Conservation (phyloP, 129 eudicot species). For the Ambrosia trifida region DNA sequence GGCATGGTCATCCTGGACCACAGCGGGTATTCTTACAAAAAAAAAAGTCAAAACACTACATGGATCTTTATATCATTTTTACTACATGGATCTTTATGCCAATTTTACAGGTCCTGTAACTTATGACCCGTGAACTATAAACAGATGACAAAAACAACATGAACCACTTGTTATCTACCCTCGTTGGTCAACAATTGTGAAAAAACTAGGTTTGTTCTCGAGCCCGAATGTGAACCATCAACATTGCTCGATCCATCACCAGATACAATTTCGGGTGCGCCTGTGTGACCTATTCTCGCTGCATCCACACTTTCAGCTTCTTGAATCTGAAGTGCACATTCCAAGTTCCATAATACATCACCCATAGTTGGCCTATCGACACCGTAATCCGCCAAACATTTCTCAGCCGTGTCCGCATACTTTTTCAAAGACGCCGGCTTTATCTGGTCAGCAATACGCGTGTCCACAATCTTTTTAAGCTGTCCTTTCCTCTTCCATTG, state of each 20-base stretch:
- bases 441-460: conserved; percentile 46
- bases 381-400: conserved; percentile 82
- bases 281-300: conserved; percentile 2
- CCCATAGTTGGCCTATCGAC: conserved; percentile 93
- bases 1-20: too few relatives aligned
- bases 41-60: not conserved
- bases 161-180: conserved; percentile 8
- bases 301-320: conserved; percentile 34
- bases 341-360: conserved; percentile 88
- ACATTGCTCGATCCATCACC: conserved; percentile 31
- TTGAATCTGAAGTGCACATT: conserved; percentile 74
- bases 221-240: conserved; percentile 44
- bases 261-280: conserved; percentile 26
- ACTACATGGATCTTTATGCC: not conserved
- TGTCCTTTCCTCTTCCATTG: conserved; percentile 62
- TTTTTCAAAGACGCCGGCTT: conserved; percentile 51
- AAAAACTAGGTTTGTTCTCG: conserved; percentile 54
- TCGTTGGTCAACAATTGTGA: conserved; percentile 58
- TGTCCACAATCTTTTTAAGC: conserved; percentile 55
- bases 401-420: conserved; percentile 68
- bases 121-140: conserved; percentile 7
- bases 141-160: not conserved
- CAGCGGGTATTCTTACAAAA: not conserved
- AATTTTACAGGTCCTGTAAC: not conserved
- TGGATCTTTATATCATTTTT: too few relatives aligned